Percentiles rank a stretch among this genome's conserved stretches.
Evolutionary conservation across 2,329 filamentous ascomycete genomes (phyloP).

Genomic region (Purpureocillium takamizusanense): DNA sequence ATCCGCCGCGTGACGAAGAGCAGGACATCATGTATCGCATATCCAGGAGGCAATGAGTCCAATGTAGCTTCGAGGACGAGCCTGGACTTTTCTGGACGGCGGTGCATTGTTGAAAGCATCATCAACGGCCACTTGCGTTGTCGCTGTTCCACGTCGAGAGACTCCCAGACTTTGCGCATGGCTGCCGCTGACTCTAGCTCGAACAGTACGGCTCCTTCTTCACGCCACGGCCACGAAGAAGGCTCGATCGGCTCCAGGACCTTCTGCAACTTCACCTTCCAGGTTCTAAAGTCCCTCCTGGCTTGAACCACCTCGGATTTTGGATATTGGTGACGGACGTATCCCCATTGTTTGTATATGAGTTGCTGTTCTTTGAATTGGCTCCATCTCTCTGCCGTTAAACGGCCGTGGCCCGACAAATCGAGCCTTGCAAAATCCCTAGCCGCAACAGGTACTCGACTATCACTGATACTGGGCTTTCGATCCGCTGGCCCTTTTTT

Average conservation of each 20-base stretch:
- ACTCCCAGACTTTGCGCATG: conserved; percentile 25
- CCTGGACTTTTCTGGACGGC: conserved; percentile 19
- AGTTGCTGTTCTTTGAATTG: not conserved
- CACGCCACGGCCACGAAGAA: conserved; percentile 14
- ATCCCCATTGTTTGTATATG: conserved; percentile 21
- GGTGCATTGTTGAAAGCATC: conserved; percentile 26
- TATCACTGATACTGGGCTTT: no score
- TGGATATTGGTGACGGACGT: conserved; percentile 17
- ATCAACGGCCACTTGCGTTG: conserved; percentile 19
- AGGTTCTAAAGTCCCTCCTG: conserved; percentile 16
- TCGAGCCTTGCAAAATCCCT: not conserved
- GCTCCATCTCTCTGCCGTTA: not conserved
- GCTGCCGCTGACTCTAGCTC: conserved; percentile 14
- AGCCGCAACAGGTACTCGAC: not conserved
- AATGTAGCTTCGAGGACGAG: conserved; percentile 28
- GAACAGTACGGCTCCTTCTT: conserved; percentile 20
- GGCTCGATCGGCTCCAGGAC: conserved; percentile 10
- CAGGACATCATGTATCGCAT: conserved; percentile 27
- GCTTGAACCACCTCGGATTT: conserved; percentile 12
- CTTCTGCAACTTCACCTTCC: conserved; percentile 17
- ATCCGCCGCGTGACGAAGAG: conserved; percentile 18
- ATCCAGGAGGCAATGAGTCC: conserved; percentile 24
- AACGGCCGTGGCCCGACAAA: not conserved
- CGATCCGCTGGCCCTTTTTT: no score
- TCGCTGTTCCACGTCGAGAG: conserved; percentile 15